Percentiles rank a stretch among this genome's conserved stretches.
Conservation (phyloP, 129 eudicot genomes). For the Chrysanthemum lavandulifolium region DNA sequence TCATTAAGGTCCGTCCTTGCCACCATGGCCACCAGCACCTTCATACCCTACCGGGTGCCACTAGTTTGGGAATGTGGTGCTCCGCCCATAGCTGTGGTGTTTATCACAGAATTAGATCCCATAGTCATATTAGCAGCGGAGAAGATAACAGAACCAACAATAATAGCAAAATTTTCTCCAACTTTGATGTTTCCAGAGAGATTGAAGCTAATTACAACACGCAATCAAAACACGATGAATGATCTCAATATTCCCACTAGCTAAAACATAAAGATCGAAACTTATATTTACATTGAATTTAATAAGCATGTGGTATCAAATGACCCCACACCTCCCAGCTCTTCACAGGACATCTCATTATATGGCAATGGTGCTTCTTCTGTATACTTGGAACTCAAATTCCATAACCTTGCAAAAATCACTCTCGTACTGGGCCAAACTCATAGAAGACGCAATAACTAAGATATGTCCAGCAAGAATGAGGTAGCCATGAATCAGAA, state of each 20-base stretch:
- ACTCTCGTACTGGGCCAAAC: slow-evolving; percentile 30
- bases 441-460: slow-evolving; percentile 8
- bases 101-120: slow-evolving; percentile 62
- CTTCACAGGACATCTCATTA: slow-evolving; percentile 58
- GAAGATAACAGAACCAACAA: slow-evolving; percentile 68
- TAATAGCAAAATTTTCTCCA: slow-evolving; percentile 59
- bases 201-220: slow-evolving; percentile 68
- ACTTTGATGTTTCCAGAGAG: slow-evolving; percentile 75
- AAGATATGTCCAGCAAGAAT: slow-evolving; percentile 51
- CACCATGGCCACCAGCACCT: slow-evolving; percentile 97
- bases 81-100: slow-evolving; percentile 76
- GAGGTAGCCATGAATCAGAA: slow-evolving; percentile 36
- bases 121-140: slow-evolving; percentile 61
- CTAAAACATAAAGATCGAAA: slow-evolving; percentile 49
- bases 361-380: slow-evolving; percentile 23
- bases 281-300: slow-evolving; percentile 40
- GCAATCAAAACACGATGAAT: slow-evolving; percentile 60
- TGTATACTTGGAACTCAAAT: background rate
- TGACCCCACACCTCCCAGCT: slow-evolving; percentile 83
- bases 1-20: too few species aligned
- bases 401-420: slow-evolving; percentile 20
- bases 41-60: slow-evolving; percentile 86
- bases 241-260: slow-evolving; percentile 76
- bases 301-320: slow-evolving; percentile 77
- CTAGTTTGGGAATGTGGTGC: slow-evolving; percentile 86